Percentiles rank a stretch among this genome's conserved stretches.
phyloP scores from a whole-genome alignment of 352 stramenopile species.

The Globisporangium nodosum region DNA sequence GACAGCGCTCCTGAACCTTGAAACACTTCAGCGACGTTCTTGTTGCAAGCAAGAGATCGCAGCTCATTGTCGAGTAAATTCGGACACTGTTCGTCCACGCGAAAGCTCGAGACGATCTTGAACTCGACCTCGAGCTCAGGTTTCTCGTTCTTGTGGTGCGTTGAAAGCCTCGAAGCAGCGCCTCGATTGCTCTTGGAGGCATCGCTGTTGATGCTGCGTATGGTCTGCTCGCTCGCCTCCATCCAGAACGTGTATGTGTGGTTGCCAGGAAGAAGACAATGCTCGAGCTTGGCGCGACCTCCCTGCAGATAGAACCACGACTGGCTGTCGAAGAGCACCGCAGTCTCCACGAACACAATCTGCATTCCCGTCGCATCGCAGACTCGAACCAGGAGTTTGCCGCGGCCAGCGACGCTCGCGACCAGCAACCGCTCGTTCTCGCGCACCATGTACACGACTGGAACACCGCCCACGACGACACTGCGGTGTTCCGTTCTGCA shows the following conservation, averaged over 20 bases:
- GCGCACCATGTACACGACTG: constrained; percentile 41
- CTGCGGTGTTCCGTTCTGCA: constrained; percentile 27
- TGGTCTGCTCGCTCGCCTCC: constrained; percentile 16
- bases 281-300: constrained; percentile 30
- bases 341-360: constrained; percentile 38
- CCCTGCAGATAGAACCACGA: constrained; percentile 56
- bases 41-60: background rate
- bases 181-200: background rate
- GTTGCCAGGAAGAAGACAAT: constrained; percentile 38
- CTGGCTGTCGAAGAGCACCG: constrained; percentile 65
- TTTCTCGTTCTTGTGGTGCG: background rate
- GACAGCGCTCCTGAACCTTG: background rate
- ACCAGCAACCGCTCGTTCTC: constrained; percentile 52
- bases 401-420: constrained; percentile 39
- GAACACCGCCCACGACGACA: constrained; percentile 18
- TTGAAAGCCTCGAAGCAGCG: background rate
- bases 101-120: constrained; percentile 36
- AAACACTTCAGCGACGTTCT: background rate
- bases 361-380: constrained; percentile 47
- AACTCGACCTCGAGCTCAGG: constrained; percentile 31
- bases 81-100: constrained; percentile 18
- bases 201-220: constrained; percentile 5
- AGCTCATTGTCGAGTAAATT: constrained; percentile 10
- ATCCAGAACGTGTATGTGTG: constrained; percentile 76
- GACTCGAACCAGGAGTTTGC: constrained; percentile 58